phyloP scores from a whole-genome alignment of 768 basidiomycete species.

The Pleurotus pulmonarius region DNA sequence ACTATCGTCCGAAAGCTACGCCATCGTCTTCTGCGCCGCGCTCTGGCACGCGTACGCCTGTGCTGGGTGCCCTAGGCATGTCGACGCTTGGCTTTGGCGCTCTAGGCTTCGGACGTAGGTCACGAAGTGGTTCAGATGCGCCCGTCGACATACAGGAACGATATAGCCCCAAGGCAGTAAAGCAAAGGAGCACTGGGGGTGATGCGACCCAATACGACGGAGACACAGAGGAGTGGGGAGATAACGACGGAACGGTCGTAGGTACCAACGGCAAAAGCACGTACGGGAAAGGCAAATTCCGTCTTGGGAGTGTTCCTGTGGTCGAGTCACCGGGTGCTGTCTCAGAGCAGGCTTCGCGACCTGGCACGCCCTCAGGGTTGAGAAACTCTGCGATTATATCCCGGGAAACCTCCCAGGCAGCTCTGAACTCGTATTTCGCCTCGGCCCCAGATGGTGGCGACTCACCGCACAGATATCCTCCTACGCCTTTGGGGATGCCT shows the following conservation, averaged over 20 bases:
- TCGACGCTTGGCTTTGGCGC: conserved; percentile 2
- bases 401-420: neutral
- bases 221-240: conserved; percentile 26
- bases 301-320: conserved; percentile 16
- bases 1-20: conserved; percentile 51
- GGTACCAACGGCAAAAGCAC: conserved; percentile 13
- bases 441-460: neutral
- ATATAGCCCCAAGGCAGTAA: neutral
- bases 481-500: conserved; percentile 9
- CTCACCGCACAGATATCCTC: conserved; percentile 14
- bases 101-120: neutral
- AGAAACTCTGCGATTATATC: neutral
- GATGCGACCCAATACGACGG: conserved; percentile 13
- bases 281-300: neutral
- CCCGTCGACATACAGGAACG: neutral
- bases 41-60: conserved; percentile 40
- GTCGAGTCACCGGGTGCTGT: conserved; percentile 14
- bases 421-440: conserved; percentile 3
- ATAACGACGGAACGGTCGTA: conserved; percentile 15
- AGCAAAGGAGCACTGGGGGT: neutral
- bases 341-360: neutral
- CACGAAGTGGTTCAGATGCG: neutral
- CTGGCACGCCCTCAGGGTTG: conserved; percentile 1
- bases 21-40: conserved; percentile 20
- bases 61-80: conserved; percentile 29